Percentiles rank a stretch among this genome's conserved stretches.
Evolutionary conservation across 768 basidiomycete genomes (phyloP).

Genomic region (Nidularia sp.): DNA sequence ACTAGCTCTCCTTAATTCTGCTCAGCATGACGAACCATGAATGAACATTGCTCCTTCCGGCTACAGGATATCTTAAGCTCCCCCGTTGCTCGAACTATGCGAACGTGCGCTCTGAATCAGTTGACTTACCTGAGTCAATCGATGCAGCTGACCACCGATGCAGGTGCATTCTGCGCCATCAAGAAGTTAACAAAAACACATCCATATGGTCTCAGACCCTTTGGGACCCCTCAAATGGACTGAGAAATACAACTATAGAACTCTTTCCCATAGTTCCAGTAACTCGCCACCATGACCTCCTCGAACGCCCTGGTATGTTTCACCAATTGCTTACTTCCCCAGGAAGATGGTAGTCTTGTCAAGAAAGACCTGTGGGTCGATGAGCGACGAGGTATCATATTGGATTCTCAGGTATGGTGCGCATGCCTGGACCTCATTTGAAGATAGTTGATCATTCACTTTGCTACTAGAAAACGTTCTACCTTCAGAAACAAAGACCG

Average conservation of each 20-base stretch:
- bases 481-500: conserved; percentile 55
- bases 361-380: conserved; percentile 83
- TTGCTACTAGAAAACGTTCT: conserved; percentile 61
- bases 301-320: conserved; percentile 76
- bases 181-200: not conserved
- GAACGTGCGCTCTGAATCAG: too few relatives aligned
- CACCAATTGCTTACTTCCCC: conserved; percentile 79
- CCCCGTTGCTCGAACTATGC: too few relatives aligned
- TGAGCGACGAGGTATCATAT: conserved; percentile 63
- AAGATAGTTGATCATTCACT: not conserved
- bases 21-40: too few relatives aligned
- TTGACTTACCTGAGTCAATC: too few relatives aligned
- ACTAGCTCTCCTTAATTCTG: too few relatives aligned
- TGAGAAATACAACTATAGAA: not conserved
- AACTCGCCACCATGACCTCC: conserved; percentile 29
- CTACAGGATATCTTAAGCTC: too few relatives aligned
- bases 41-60: too few relatives aligned
- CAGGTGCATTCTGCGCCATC: not conserved
- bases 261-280: not conserved
- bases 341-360: conserved; percentile 73
- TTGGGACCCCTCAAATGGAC: not conserved
- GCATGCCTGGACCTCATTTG: not conserved
- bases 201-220: not conserved
- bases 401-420: conserved; percentile 64
- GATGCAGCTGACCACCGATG: not conserved